Percentiles rank a stretch among this genome's conserved stretches.
Evolutionary conservation across 352 stramenopile genomes (phyloP).

Genomic region (Pythium dissimile): DNA sequence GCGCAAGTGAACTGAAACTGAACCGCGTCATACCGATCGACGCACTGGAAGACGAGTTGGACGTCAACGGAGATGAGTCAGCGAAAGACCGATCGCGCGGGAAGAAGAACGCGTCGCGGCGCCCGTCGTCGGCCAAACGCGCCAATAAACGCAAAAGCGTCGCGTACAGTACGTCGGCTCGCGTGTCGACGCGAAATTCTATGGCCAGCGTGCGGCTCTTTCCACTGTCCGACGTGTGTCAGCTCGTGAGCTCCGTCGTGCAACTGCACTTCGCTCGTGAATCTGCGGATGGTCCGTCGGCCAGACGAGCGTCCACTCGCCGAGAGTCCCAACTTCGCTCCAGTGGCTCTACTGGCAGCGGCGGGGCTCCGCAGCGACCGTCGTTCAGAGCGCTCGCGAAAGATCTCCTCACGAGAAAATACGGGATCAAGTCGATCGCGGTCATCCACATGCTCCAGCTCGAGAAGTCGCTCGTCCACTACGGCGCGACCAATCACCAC

Average conservation of each 20-base stretch:
- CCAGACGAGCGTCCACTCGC: constrained; percentile 6
- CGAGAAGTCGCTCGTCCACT: constrained; percentile 62
- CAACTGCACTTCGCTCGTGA: constrained; percentile 65
- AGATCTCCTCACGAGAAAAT: constrained; percentile 61
- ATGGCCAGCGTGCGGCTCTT: constrained; percentile 38
- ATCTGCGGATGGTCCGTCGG: constrained; percentile 16
- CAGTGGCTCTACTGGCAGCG: not conserved
- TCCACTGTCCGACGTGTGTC: constrained; percentile 51
- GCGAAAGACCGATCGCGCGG: too few relatives aligned
- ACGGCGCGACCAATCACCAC: constrained; percentile 39
- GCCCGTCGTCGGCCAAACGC: constrained; percentile 7
- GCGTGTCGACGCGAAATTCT: constrained; percentile 27
- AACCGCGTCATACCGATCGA: too few relatives aligned
- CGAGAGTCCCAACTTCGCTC: not conserved
- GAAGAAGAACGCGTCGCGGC: constrained; percentile 23
- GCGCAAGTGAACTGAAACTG: too few relatives aligned
- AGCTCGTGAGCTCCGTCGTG: constrained; percentile 53
- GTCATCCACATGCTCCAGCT: constrained; percentile 67
- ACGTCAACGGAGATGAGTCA: too few relatives aligned
- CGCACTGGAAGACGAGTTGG: not conserved
- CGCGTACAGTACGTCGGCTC: not conserved
- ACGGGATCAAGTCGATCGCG: constrained; percentile 73
- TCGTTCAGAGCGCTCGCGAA: constrained; percentile 61
- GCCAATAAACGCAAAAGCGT: constrained; percentile 1
- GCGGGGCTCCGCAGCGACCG: constrained; percentile 26